Base-by-base conservation (phyloP, 1,284 basidiomycete species). In the Heterobasidion occidentale region DNA sequence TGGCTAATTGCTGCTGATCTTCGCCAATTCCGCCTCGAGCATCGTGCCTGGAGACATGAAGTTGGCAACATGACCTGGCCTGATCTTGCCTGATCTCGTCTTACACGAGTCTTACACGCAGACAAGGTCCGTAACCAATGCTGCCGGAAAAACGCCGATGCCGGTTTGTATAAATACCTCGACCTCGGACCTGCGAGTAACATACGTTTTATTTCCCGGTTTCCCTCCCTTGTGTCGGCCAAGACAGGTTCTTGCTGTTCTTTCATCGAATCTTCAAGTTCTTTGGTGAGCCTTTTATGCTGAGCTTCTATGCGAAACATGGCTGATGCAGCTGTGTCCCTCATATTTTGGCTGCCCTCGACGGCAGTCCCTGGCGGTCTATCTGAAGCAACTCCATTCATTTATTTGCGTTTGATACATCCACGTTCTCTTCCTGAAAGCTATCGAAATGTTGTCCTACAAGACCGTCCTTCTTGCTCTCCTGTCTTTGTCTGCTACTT, bases 161-260 rank as follows among this genome's bases (percentile, higher is more conserved):
- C 38, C 38, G 12, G 4, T 5, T 27, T 27, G n/a, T 42, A 42
- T 42, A 42, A 42, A 42, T 42, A n/a, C 38, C 38, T 42, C n/a
- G 38, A 12, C 3, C 38, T 42, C 12, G 38, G 11, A 12, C 12
- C n/a, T n/a, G 11, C 7, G 38, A n/a, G n/a, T 42, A 42, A 42
- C 38, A 42, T 42, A 12, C n/a, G 11, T 42, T n/a, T n/a, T 12
- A n/a, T 7, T 42, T 11, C 38, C n/a, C 38, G 3, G 12, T 42
- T 42, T 42, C 38, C 5, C n/a, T 42, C 38, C 7, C n/a, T 42
- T 42, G 38, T n/a, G n/a, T 42, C 67, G 71, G 70, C 69, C 77
- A 79, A 78, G 78, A 78, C 78, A 72, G 78, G 78, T 74, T 79
- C 77, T 79, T 80, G 77, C 38, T 34, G 42, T 71, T 70, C 60